Conservation (phyloP, 1,284 basidiomycete genomes). For the Ustilago esculenta region DNA sequence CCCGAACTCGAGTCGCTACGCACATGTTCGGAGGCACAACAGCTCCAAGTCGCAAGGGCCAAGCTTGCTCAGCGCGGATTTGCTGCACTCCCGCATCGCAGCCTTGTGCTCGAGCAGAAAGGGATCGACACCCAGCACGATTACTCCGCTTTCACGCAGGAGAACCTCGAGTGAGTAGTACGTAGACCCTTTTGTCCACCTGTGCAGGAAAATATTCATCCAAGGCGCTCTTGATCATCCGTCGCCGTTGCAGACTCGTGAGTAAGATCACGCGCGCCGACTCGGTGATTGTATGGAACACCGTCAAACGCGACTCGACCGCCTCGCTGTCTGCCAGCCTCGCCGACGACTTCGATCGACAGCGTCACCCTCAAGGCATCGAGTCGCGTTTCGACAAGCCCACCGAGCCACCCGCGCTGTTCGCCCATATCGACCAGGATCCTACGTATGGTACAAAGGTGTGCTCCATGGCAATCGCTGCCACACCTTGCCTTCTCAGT, state of each 20-base stretch:
- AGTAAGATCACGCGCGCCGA: conserved; percentile 27
- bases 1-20: conserved; percentile 11
- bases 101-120: conserved; percentile 1
- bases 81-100: conserved; percentile 19
- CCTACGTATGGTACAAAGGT: conserved; percentile 20
- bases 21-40: not conserved
- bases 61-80: conserved; percentile 20
- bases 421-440: conserved; percentile 32
- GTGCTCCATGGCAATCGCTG: conserved; percentile 33
- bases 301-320: conserved; percentile 22
- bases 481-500: conserved; percentile 5
- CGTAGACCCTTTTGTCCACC: no score
- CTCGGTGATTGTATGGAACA: conserved; percentile 35
- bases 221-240: no score
- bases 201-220: no score
- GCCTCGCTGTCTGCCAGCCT: conserved; percentile 18
- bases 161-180: conserved; percentile 11
- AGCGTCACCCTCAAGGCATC: conserved; percentile 23
- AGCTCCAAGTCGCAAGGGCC: conserved; percentile 1
- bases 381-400: conserved; percentile 26
- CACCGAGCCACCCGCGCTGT: conserved; percentile 26
- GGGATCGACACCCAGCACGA: conserved; percentile 21
- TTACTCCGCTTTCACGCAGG: conserved; percentile 20
- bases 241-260: conserved; percentile 7
- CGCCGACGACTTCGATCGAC: conserved; percentile 14